Conservation (phyloP, 192 early-diverging fungal species). For the Backusella sp. region DNA sequence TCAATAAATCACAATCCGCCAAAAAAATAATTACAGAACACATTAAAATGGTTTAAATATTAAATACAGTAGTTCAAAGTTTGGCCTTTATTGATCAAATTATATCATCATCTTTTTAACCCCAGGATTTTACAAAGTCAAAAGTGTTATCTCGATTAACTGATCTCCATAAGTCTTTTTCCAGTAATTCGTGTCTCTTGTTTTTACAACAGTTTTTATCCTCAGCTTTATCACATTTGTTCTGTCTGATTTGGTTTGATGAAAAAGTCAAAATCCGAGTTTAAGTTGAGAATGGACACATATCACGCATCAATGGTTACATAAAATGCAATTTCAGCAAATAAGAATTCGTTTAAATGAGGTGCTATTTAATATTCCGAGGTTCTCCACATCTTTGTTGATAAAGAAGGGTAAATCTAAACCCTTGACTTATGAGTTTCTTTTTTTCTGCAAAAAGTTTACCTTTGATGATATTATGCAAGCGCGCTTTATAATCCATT, state of each 20-base stretch:
- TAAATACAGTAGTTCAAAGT: too few species aligned
- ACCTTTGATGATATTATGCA: not conserved
- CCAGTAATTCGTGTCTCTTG: too few species aligned
- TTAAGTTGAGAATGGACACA: not conserved
- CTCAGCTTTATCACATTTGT: not conserved
- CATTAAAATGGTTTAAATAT: not conserved
- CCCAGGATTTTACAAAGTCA: not conserved
- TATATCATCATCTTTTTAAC: not conserved
- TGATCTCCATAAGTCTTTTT: not conserved
- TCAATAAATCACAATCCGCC: too few species aligned
- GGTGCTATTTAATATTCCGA: not conserved
- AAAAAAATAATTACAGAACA: not conserved
- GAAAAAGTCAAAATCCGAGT: not conserved
- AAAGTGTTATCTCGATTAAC: not conserved
- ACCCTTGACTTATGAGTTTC: not conserved
- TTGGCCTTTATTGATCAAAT: too few species aligned
- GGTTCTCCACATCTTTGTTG: not conserved
- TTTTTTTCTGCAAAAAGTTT: not conserved
- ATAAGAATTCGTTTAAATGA: not conserved
- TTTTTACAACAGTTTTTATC: not conserved
- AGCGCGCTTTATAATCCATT: not conserved
- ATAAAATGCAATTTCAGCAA: not conserved
- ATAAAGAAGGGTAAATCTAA: slow-evolving; percentile 1
- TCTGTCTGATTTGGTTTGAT: not conserved
- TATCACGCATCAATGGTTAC: not conserved